phyloP scores from a whole-genome alignment of 371 early-diverging fungal species.

The Fennellomyces sp. region DNA sequence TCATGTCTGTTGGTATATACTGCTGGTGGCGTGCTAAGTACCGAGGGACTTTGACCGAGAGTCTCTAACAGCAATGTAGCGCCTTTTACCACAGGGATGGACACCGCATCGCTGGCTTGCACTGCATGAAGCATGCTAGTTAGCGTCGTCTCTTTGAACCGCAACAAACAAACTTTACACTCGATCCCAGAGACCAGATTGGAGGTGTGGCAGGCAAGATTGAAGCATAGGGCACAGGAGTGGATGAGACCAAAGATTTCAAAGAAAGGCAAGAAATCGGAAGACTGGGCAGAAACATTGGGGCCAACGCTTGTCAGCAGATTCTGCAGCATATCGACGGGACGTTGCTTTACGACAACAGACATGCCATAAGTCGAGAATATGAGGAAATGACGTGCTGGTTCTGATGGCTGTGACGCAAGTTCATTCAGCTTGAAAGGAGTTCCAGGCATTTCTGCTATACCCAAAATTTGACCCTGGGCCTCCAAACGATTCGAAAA shows the following conservation, averaged over 20 bases:
- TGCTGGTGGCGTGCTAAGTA: not conserved
- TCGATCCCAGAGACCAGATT: slow-evolving; percentile 5
- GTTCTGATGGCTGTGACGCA: slow-evolving; percentile 52
- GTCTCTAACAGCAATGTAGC: slow-evolving; percentile 23
- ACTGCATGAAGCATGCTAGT: slow-evolving; percentile 1
- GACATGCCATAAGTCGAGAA: slow-evolving; percentile 78
- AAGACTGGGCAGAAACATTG: slow-evolving; percentile 27
- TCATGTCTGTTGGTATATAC: slow-evolving; percentile 67
- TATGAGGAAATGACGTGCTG: slow-evolving; percentile 70
- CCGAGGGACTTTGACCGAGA: slow-evolving; percentile 24
- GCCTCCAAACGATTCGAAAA: slow-evolving; percentile 27
- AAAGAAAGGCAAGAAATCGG: slow-evolving; percentile 58
- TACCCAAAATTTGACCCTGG: slow-evolving; percentile 82
- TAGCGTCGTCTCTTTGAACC: no score
- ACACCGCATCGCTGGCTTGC: slow-evolving; percentile 9
- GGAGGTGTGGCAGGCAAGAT: slow-evolving; percentile 37
- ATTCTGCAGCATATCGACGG: slow-evolving; percentile 73
- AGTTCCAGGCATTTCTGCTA: slow-evolving; percentile 54
- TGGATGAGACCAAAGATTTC: slow-evolving; percentile 58
- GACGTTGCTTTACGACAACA: slow-evolving; percentile 72
- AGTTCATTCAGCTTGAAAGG: slow-evolving; percentile 63
- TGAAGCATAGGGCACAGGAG: slow-evolving; percentile 68
- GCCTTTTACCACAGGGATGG: slow-evolving; percentile 9
- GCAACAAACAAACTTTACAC: not conserved
- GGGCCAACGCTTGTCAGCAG: slow-evolving; percentile 31